A percentile compares a stretch with the other conserved stretches of the same genome.
Conservation (phyloP, 1,284 basidiomycete genomes). For the Microbotryum violaceum region DNA sequence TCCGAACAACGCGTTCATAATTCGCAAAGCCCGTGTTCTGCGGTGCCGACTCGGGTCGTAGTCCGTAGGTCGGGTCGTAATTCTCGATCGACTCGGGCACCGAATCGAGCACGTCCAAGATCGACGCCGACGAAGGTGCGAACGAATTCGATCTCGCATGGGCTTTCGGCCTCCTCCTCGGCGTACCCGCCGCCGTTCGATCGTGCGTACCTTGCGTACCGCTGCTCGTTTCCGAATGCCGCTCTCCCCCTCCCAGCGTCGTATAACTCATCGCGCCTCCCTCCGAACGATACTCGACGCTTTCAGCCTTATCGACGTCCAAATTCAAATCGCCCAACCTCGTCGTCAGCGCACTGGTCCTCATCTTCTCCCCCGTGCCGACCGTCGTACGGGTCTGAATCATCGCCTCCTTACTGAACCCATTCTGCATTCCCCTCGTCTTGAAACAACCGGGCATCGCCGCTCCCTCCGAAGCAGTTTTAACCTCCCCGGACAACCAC, state of each 20-base stretch:
- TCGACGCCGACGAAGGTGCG: background rate
- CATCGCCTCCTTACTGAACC: slow-evolving; percentile 48
- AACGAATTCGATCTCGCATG: background rate
- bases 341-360: background rate
- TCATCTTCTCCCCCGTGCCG: background rate
- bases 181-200: background rate
- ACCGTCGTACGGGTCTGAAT: slow-evolving; percentile 57
- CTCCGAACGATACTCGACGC: slow-evolving; percentile 13
- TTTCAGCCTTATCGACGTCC: slow-evolving; percentile 9
- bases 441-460: background rate
- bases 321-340: background rate
- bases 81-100: slow-evolving; percentile 70
- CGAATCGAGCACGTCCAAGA: slow-evolving; percentile 25
- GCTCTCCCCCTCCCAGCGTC: slow-evolving; percentile 3
- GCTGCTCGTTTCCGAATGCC: background rate
- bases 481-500: slow-evolving; percentile 55
- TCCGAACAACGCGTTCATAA: slow-evolving; percentile 57
- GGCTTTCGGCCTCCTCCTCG: no score
- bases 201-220: background rate
- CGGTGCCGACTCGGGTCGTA: slow-evolving; percentile 82
- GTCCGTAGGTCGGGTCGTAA: slow-evolving; percentile 93
- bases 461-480: slow-evolving; percentile 17
- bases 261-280: slow-evolving; percentile 15
- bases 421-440: slow-evolving; percentile 10
- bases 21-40: slow-evolving; percentile 60